These are phyloP conservation scores for Nicotiana otophora DNA, from an alignment of 257 asterid species.

Conservation along the genomic window DNA sequence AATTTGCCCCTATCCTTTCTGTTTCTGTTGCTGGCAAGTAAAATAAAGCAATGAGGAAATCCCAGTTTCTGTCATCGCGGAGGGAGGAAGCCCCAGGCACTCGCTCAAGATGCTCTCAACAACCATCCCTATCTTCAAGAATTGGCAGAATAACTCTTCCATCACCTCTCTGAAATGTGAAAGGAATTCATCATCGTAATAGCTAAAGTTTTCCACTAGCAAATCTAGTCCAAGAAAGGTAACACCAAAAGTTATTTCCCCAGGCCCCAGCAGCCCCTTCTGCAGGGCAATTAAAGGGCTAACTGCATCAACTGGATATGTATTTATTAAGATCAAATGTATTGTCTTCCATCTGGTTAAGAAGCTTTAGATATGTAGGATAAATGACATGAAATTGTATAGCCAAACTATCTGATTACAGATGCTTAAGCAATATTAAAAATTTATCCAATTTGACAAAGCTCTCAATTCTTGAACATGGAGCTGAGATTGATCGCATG, in stretches of 20 bases:
- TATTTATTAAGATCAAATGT: background rate
- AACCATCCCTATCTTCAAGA: constrained; percentile 28
- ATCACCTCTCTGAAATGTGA: constrained; percentile 27
- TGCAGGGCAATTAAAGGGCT: background rate
- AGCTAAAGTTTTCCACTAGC: background rate
- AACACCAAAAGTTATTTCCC: background rate
- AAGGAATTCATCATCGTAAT: background rate
- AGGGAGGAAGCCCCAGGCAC: constrained; percentile 44
- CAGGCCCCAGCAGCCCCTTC: background rate
- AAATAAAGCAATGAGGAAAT: constrained; percentile 42
- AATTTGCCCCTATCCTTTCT: constrained; percentile 31
- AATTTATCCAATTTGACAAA: background rate
- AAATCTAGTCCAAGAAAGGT: background rate
- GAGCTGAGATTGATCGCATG: background rate
- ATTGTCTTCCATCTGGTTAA: background rate
- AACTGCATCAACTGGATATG: background rate
- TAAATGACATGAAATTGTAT: background rate
- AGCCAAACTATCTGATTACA: background rate
- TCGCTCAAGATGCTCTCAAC: constrained; percentile 47
- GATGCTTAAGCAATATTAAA: background rate
- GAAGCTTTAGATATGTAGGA: background rate
- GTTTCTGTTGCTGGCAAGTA: constrained; percentile 40
- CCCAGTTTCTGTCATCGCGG: constrained; percentile 47
- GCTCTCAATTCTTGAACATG: background rate
- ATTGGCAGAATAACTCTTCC: constrained; percentile 40